A percentile compares a stretch with the other conserved stretches of the same genome.
phyloP scores from a whole-genome alignment of 306 rosid genomes.

The Carpinus viminea region DNA sequence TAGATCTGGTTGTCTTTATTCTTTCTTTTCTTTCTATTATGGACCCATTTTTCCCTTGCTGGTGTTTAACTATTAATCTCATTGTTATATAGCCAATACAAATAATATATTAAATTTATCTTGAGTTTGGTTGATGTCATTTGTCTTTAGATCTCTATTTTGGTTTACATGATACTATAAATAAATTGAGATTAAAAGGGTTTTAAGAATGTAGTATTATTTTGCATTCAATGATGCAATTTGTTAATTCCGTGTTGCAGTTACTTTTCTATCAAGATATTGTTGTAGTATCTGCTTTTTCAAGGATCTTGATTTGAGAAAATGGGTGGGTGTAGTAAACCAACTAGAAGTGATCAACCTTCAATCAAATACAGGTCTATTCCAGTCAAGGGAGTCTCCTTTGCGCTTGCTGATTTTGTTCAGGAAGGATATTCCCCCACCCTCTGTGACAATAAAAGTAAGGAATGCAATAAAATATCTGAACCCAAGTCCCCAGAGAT shows the following conservation, averaged over 20 bases:
- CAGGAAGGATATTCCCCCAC: constrained; percentile 37
- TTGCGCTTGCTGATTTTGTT: constrained; percentile 42
- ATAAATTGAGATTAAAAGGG: neutral
- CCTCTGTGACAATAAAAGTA: constrained; percentile 34
- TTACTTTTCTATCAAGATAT: constrained; percentile 35
- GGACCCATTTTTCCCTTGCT: neutral
- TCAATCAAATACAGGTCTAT: constrained; percentile 58
- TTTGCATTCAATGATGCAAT: constrained; percentile 28
- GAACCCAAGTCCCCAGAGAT: constrained; percentile 46
- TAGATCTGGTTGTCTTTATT: neutral
- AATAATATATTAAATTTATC: neutral
- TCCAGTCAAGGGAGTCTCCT: constrained; percentile 36
- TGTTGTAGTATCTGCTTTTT: constrained; percentile 28
- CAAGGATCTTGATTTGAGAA: constrained; percentile 40
- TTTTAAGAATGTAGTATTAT: neutral
- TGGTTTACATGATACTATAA: neutral
- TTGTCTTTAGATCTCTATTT: neutral
- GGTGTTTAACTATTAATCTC: neutral
- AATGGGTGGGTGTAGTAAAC: constrained; percentile 58
- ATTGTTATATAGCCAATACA: neutral
- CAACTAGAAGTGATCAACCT: constrained; percentile 42
- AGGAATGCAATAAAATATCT: constrained; percentile 33
- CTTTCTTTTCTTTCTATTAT: neutral
- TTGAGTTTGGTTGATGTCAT: neutral
- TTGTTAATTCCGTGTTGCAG: constrained; percentile 39